Percentiles rank a stretch among this genome's conserved stretches.
Evolutionary conservation across 352 stramenopile genomes (phyloP).

Genomic region (Phytophthora rubi): DNA sequence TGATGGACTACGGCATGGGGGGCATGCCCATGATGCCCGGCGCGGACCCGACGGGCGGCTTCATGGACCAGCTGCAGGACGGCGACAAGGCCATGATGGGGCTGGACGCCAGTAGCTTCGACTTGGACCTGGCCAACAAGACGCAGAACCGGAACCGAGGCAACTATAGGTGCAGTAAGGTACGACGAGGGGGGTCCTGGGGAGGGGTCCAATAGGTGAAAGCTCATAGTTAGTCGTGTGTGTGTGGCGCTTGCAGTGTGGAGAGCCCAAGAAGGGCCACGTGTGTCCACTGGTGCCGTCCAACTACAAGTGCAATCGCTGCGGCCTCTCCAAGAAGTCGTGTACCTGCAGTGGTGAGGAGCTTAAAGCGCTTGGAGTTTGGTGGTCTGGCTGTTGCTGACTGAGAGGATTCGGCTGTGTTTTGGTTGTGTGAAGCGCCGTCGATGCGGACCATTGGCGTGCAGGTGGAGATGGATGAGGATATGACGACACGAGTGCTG

Average conservation of each 20-base stretch:
- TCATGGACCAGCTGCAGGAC: constrained; percentile 68
- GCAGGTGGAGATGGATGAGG: constrained; percentile 80
- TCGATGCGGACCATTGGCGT: constrained; percentile 70
- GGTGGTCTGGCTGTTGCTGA: constrained; percentile 9
- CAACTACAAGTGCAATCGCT: constrained; percentile 86
- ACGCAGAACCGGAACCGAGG: constrained; percentile 80
- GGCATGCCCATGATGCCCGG: constrained; percentile 49
- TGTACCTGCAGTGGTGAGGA: constrained; percentile 71
- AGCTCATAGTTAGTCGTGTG: neutral
- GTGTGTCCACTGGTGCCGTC: constrained; percentile 83
- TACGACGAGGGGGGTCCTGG: constrained; percentile 16
- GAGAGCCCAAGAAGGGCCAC: constrained; percentile 87
- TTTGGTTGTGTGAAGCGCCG: constrained; percentile 41
- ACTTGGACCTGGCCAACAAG: constrained; percentile 59
- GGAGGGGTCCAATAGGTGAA: neutral
- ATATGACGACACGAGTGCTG: constrained; percentile 82
- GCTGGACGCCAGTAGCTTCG: constrained; percentile 33
- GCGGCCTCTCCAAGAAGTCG: constrained; percentile 76
- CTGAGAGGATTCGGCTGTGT: too few relatives aligned
- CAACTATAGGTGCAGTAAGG: constrained; percentile 90
- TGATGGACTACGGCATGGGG: constrained; percentile 64
- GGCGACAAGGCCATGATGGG: constrained; percentile 27
- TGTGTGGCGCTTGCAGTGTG: constrained; percentile 48
- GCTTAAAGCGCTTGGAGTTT: neutral
- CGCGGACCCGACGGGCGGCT: constrained; percentile 39